Percentiles rank a stretch among this genome's conserved stretches.
Conservation (phyloP, 1,284 basidiomycete species). For the Wallemia ichthyophaga region DNA sequence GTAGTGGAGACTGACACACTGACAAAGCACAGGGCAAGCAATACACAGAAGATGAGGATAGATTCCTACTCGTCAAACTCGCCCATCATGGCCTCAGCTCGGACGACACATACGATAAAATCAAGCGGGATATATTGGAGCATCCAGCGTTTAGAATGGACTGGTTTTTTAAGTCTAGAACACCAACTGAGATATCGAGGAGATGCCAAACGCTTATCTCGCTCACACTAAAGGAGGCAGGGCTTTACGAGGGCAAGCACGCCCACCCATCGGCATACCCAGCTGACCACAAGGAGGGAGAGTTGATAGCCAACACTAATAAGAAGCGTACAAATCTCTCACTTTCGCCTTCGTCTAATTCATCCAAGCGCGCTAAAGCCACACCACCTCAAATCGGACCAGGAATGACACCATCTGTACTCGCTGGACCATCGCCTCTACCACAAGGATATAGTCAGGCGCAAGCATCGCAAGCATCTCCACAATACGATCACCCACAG, state of each 20-base stretch:
- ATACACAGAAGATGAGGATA: constrained; percentile 86
- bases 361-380: background rate
- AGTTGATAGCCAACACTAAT: background rate
- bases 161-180: constrained; percentile 94
- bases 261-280: background rate
- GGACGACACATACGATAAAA: constrained; percentile 79
- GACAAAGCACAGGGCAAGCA: constrained; percentile 37
- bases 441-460: too few relatives aligned
- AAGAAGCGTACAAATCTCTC: background rate
- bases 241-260: background rate
- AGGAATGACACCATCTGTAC: background rate
- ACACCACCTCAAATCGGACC: background rate
- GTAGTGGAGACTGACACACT: background rate
- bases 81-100: constrained; percentile 71
- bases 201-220: constrained; percentile 64
- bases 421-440: too few relatives aligned
- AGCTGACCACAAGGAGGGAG: background rate
- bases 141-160: constrained; percentile 93
- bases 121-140: constrained; percentile 84
- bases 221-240: constrained; percentile 54
- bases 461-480: background rate
- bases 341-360: background rate
- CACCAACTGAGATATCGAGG: constrained; percentile 63
- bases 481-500: background rate
- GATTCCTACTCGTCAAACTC: constrained; percentile 71